These are phyloP conservation scores for Magnusiomyces fungicola DNA, from an alignment of 1,139 yeast species.

Conservation along the genomic window DNA sequence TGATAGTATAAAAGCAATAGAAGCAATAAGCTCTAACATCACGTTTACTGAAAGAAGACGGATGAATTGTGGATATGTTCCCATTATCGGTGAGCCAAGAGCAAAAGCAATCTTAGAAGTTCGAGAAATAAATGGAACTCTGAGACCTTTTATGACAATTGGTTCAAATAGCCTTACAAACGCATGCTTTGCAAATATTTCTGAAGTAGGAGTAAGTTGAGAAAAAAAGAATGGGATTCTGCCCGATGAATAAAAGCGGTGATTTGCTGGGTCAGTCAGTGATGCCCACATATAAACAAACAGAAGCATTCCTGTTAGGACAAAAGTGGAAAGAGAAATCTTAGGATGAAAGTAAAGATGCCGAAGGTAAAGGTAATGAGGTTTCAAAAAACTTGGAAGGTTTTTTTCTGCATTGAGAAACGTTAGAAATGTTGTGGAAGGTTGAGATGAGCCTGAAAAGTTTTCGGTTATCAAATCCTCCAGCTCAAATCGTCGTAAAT, in stretches of 20 bases:
- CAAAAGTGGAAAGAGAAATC: conserved; percentile 10
- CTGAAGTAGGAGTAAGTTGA: conserved; percentile 6
- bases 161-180: conserved; percentile 13
- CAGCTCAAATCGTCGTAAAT: conserved; percentile 55
- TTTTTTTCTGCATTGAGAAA: conserved; percentile 2
- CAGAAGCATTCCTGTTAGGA: conserved; percentile 1
- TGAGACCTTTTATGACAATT: conserved; percentile 10
- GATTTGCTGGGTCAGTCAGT: conserved; percentile 9
- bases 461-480: conserved; percentile 37
- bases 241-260: conserved; percentile 11
- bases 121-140: neutral
- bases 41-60: conserved; percentile 21
- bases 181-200: conserved; percentile 6
- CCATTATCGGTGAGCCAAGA: conserved; percentile 9
- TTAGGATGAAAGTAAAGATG: conserved; percentile 11
- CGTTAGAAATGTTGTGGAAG: neutral
- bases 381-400: conserved; percentile 7
- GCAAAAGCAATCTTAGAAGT: conserved; percentile 5
- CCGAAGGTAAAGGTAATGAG: conserved; percentile 8
- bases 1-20: conserved; percentile 38
- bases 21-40: conserved; percentile 39
- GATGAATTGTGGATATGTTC: conserved; percentile 11
- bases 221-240: conserved; percentile 12
- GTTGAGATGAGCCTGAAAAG: neutral
- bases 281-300: conserved; percentile 10